Evolutionary conservation across 345 rosid species (phyloP).

Genomic region (Eucalyptus marginata): DNA sequence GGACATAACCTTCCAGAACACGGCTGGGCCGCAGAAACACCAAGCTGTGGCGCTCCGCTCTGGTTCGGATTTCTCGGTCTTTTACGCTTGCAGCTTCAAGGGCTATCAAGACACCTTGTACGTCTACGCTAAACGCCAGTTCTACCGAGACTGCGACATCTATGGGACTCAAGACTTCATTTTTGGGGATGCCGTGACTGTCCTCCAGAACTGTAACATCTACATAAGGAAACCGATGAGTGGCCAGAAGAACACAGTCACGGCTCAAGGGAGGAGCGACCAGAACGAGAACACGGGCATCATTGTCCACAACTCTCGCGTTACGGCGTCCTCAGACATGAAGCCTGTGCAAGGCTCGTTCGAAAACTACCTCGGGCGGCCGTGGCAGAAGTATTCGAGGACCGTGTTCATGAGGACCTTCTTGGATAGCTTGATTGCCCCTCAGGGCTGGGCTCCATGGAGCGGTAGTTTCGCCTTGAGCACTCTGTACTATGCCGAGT

Average conservation of each 20-base stretch:
- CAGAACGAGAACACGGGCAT: conserved; percentile 78
- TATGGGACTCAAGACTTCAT: conserved; percentile 77
- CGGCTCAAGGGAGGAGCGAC: conserved; percentile 65
- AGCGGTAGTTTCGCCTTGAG: conserved; percentile 51
- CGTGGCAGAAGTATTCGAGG: conserved; percentile 78
- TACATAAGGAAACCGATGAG: conserved; percentile 39
- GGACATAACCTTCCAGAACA: conserved; percentile 74
- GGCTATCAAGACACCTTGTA: conserved; percentile 93
- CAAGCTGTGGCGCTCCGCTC: conserved; percentile 91
- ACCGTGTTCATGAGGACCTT: conserved; percentile 53
- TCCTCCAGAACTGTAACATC: conserved; percentile 59
- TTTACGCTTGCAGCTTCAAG: conserved; percentile 69
- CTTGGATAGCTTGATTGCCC: conserved; percentile 35
- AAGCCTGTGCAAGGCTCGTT: conserved; percentile 14
- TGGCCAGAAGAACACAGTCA: conserved; percentile 47
- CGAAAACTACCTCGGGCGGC: conserved; percentile 60
- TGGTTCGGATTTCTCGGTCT: conserved; percentile 67
- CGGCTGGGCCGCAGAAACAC: conserved; percentile 74
- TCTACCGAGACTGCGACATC: conserved; percentile 66
- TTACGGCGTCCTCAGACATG: conserved; percentile 34
- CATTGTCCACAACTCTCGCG: conserved; percentile 50
- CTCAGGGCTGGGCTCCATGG: conserved; percentile 80
- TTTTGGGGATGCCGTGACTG: conserved; percentile 58
- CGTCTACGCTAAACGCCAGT: conserved; percentile 68
- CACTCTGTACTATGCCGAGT: conserved; percentile 80